Evolutionary conservation across 192 early-diverging fungal genomes (phyloP).

Genomic region (Coemansia sp.): DNA sequence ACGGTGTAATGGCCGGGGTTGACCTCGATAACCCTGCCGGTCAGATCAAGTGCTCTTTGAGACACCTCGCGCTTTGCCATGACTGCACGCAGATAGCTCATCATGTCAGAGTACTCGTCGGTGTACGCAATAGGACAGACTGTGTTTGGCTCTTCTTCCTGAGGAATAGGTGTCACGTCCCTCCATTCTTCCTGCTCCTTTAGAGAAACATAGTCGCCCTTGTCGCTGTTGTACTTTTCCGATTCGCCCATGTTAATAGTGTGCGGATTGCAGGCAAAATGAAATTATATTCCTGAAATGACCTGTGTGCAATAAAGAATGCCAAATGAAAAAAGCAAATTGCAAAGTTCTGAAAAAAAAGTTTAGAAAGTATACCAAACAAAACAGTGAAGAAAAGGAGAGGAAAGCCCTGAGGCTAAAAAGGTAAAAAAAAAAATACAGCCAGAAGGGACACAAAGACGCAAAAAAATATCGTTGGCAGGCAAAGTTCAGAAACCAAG

Average conservation of each 20-base stretch:
- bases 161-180: slow-evolving; percentile 44
- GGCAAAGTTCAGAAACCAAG: neutral
- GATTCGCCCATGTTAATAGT: neutral
- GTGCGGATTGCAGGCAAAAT: slow-evolving; percentile 1
- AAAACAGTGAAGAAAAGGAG: neutral
- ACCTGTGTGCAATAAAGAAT: neutral
- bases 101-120: slow-evolving; percentile 56
- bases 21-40: slow-evolving; percentile 71
- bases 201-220: slow-evolving; percentile 14
- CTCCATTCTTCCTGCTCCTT: slow-evolving; percentile 43
- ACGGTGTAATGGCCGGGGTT: slow-evolving; percentile 96
- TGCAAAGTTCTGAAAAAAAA: neutral
- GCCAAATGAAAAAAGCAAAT: slow-evolving; percentile 4
- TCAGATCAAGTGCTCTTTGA: slow-evolving; percentile 79
- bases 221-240: slow-evolving; percentile 5
- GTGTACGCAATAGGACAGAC: slow-evolving; percentile 53
- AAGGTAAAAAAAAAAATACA: neutral
- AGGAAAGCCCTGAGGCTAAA: neutral
- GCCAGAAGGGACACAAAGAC: neutral
- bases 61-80: slow-evolving; percentile 69
- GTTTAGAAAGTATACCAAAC: neutral
- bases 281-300: neutral
- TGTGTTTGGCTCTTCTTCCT: slow-evolving; percentile 32
- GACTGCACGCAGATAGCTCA: slow-evolving; percentile 88
- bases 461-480: neutral